Conservation (phyloP, 1,284 basidiomycete genomes). For the Pascua guehoae region DNA sequence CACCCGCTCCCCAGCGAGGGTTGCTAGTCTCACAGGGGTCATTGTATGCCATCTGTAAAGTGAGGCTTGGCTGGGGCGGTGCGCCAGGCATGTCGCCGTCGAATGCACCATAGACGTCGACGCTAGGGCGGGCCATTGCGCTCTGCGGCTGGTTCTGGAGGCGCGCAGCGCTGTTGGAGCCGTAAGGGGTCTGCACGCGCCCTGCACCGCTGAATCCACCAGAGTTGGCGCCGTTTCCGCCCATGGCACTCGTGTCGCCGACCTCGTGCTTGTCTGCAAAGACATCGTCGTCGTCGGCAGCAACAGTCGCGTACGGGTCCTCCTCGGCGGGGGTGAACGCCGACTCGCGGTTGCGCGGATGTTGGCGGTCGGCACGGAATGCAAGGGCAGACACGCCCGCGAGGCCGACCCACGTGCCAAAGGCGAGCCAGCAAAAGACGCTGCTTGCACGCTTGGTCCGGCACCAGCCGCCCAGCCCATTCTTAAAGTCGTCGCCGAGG, state of each 20-base stretch:
- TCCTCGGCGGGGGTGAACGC: constrained; percentile 30
- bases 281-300: constrained; percentile 26
- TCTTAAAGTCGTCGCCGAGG: constrained; percentile 66
- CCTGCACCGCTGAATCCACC: too few species aligned
- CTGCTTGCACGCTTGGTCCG: constrained; percentile 80
- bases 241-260: constrained; percentile 22
- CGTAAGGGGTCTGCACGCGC: too few species aligned
- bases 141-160: constrained; percentile 26
- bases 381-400: constrained; percentile 30
- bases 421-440: constrained; percentile 70
- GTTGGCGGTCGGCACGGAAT: constrained; percentile 32
- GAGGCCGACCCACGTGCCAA: constrained; percentile 30
- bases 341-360: constrained; percentile 24
- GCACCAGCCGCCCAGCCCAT: constrained; percentile 72
- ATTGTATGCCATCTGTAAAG: constrained; percentile 58
- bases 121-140: constrained; percentile 57
- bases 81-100: constrained; percentile 46
- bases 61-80: constrained; percentile 59
- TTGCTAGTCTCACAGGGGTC: constrained; percentile 52
- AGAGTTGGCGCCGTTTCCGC: constrained; percentile 6
- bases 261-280: constrained; percentile 31
- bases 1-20: background rate
- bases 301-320: constrained; percentile 27
- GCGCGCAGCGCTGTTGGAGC: background rate
- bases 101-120: constrained; percentile 85